These are phyloP conservation scores for Candida sp. DNA, from an alignment of 1,139 yeast genomes.

Conservation along the genomic window DNA sequence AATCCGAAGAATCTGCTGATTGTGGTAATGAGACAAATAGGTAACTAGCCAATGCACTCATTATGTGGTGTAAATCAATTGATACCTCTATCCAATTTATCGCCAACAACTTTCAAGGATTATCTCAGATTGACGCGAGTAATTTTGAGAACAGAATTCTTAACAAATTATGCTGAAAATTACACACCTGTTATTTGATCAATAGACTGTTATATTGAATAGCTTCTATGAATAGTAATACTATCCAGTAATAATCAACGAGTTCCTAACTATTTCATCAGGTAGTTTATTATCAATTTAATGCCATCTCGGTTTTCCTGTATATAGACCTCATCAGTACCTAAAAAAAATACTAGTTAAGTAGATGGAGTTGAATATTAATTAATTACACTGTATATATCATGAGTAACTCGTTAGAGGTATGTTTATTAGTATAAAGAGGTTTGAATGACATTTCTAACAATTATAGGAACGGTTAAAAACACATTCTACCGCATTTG, in stretches of 20 bases:
- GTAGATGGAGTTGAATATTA: neutral
- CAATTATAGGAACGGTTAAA: slow-evolving; percentile 68
- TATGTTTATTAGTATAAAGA: slow-evolving; percentile 22
- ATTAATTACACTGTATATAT: neutral
- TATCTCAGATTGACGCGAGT: slow-evolving; percentile 2
- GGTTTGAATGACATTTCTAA: slow-evolving; percentile 16
- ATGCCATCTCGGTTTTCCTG: too few species aligned
- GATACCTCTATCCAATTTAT: neutral
- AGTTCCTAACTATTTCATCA: too few species aligned
- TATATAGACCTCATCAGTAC: slow-evolving; percentile 1
- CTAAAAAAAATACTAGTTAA: neutral
- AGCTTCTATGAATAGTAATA: too few species aligned
- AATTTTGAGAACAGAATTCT: neutral
- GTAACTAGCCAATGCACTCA: slow-evolving; percentile 28
- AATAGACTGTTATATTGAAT: too few species aligned
- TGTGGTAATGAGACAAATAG: slow-evolving; percentile 52
- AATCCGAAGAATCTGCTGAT: slow-evolving; percentile 39
- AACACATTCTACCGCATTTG: slow-evolving; percentile 84
- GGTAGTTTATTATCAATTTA: too few species aligned
- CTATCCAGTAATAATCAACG: too few species aligned
- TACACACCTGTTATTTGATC: too few species aligned
- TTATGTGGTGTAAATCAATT: neutral
- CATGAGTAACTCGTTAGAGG: slow-evolving; percentile 51
- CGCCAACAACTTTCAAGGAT: neutral
- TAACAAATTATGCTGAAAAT: neutral